Evolutionary conservation across 371 early-diverging fungal genomes (phyloP), one percentile per base, ranked within the genome.

Genomic region (Mortierella sp.): DNA sequence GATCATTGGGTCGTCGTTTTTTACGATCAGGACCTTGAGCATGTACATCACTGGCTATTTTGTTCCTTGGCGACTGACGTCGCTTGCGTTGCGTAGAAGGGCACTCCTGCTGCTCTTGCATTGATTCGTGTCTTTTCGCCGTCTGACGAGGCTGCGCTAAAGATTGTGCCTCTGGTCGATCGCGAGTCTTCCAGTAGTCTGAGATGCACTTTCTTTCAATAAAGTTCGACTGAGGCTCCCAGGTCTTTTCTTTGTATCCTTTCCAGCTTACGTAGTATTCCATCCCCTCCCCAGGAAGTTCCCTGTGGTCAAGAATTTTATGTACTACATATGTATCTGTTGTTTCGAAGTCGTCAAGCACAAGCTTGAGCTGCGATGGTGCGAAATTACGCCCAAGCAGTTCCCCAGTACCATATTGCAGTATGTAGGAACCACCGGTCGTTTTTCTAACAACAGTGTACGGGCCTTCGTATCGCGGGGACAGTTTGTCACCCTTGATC

Each of bases 211-310:
- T 37, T 9, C 37, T 37, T 37, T 37, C 37, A 37, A 37, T 37
- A 37, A 37, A 37, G n/a, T n/a, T n/a, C 37, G 37, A 37, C 9
- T 37, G 5, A 5, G 37, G 37, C 37, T 37, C 37, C 37, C 37
- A 37, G 37, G 37, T 37, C 37, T 46, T 25, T 5, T 73, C 64
- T 16, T 57, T 19, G 57, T 37, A 72, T n/a, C 66, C 66, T 53
- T 64, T 66, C 73, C 73, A 73, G 2, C 48, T 60, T 16, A 73
- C 63, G 15, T 16, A 48, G 37, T 73, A 73, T 19, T 58, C 57
- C n/a, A 43, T 26, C 14, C 46, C 57, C 63, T 29, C 23, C 23
- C 61, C 52, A 46, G 44, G 37, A 11, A 43, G 15, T 21, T 46
- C 19, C 37, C 62, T 43, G 60, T 73, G 67, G 7, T 52, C 25